Base-by-base conservation (phyloP, 306 rosid species). In the Cicer judaicum region DNA sequence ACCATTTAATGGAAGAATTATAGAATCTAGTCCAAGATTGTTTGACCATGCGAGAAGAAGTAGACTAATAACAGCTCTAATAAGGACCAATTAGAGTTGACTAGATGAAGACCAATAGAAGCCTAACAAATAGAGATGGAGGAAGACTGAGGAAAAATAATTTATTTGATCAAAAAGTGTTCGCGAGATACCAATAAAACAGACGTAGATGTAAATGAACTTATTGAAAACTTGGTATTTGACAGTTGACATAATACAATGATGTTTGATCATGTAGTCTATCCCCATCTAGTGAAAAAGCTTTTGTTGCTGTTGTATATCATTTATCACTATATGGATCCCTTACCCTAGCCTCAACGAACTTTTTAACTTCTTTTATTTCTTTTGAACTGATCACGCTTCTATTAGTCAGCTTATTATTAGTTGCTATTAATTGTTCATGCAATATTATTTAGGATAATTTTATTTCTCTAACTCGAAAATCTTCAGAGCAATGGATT, bases 401-500 rank as follows among this genome's bases (percentile, higher is more conserved):
- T 61, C 56, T 10, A 64, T 8, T 66, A 73, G 41, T 67, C 16
- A 43, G 65, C 65, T 44, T 14, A 34, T 34, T 78, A 34, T 61
- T 77, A 66, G 76, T 76, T 67, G 36, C 24, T 39, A 18, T 57
- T 14, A 18, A 68, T 42, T 4, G 47, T 49, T 63, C 29, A 50
- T 70, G 16, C 69, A 43, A 7, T 68, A 75, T 75, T 18, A 68
- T 44, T 62, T 54, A 47, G 21, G 40, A 53, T 70, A 46, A 65
- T 64, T 57, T 53, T 41, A 49, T 60, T 63, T 75, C 50, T 29
- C 57, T 64, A 18, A 73, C 64, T 49, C 39, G 15, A 56, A 68
- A 68, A 66, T 75, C 80, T 83, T 82, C 90, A 94, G 99, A 77
- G 99, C 99, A 55, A 90, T 94, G 96, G 99, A 94, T 83, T 94